Evolutionary conservation across 148 eudicot species (phyloP), one percentile per base, ranked within the genome.

Genomic region (Pouteria glomerata): DNA sequence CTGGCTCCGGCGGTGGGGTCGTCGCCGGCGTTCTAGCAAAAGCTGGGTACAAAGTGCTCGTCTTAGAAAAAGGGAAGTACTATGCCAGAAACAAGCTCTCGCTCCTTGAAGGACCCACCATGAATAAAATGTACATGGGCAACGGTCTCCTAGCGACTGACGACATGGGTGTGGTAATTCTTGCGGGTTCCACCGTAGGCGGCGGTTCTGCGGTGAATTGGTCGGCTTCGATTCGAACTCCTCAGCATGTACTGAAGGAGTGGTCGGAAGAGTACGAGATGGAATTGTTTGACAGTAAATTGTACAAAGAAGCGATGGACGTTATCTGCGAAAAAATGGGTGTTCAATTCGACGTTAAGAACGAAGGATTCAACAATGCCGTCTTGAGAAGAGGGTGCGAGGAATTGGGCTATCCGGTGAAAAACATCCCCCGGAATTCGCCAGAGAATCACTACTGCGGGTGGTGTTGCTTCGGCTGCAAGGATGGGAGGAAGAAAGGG

Each of bases 391-490:
- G 73, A 70, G 97, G 97, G 66, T 91, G 97, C 55, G 26, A 78
- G 0, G 85, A 87, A 61, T 77, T 91, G 31, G 97, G 97, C 21
- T 85, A 89, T 70, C 82, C 85, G 3, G 74, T 85, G 2, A 56
- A 59, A 2, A 77, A 63, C 18, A 82, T 91, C 3, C 89, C 97
- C 0, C 62, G 88, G 31, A 91, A 91, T 42, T 63, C 97, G 1
- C 70, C 85, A 0, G 24, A 71, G 0, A 85, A 91, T 77, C 97
- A 91, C 52, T 84, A 84, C 63, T 91, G 97, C 47, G 97, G 97
- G 3, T 89, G 97, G 97, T 91, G 97, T 48, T 75, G 85, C 73
- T 73, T 89, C n/a, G 97, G 97, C 15, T 91, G 97, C 68, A 89
- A 82, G 63, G 89, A 89, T 19, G 97, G 97, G 1, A 77, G 63